Base-by-base conservation (phyloP, 495 filamentous ascomycete genomes). In the Margaritispora aquatica region DNA sequence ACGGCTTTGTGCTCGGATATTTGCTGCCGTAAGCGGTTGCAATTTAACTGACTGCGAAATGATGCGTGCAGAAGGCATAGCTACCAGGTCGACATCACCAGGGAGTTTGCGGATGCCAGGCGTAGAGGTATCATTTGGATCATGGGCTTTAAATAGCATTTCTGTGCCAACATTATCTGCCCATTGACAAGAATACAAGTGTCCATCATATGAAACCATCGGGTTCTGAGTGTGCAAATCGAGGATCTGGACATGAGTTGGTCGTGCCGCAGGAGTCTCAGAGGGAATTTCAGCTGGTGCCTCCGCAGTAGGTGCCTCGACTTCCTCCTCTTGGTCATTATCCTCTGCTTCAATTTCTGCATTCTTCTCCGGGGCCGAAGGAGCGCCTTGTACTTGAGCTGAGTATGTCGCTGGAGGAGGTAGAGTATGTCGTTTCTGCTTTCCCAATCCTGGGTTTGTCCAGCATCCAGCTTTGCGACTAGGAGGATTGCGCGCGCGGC, bases 91-190 rank as follows among this genome's bases (percentile, higher is more conserved):
- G 23, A 85, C 84, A 51, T 76, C 70, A 27, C 69, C 68, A 27
- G 63, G 59, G 29, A 81, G 71, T 29, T 66, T 68, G 23, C 70
- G 77, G 10, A 77, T 72, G n/a, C 66, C 72, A 13, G 70, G 72
- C 54, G 76, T 62, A 10, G 38, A 9, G 26, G 67, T 55, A 60
- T 62, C 54, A 5, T 73, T 71, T 26, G 59, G 62, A 59, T 73
- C 77, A 51, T 78, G 82, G 0, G 72, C 71, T 0, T 82, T 73
- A 56, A 96, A 85, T 57, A 91, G 77, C 61, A 96, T 67, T 51
- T 95, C 89, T 0, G 90, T 94, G 29, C 91, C 91, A 2, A 93
- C 77, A 58, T 89, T 87, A 48, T 85, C 77, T 27, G 79, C 78
- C 92, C 92, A 96, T 26, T 79, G 68, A 57, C 89, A 92, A 62